Evolutionary conservation across 2,329 filamentous ascomycete species (phyloP), one percentile per base, ranked within the genome.

Genomic region (Cadophora sp.): DNA sequence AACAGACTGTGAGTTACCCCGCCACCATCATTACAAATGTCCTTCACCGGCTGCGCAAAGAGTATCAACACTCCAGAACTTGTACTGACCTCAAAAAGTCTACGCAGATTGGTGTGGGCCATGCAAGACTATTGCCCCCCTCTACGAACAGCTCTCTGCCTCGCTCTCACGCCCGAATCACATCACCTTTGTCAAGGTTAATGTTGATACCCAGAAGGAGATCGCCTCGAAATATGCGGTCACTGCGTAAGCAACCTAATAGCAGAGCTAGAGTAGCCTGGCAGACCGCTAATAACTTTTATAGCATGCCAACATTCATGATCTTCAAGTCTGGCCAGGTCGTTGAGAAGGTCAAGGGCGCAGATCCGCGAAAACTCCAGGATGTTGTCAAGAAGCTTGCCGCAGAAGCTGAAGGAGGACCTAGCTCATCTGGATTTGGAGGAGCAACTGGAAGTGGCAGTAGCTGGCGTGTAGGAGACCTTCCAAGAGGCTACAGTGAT

Each of bases 31-130:
- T 61, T 60, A 55, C 60, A 69, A 62, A 48, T 48, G 36, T 41
- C 18, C 27, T 60, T 22, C 45, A 47, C 33, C n/a, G 14, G 61
- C 55, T 63, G n/a, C 20, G n/a, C 24, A 39, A 41, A 47, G 39
- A 5, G 45, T 45, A 43, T 20, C n/a, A 41, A 45, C 2, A 20
- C 16, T 56, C 27, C 53, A 14, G 60, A 68, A 61, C 64, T 64
- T 62, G 30, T 65, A 50, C 66, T 70, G 65, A 72, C 58, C 39
- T 39, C 30, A 7, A 63, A 18, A 16, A 97, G 93, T 97, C 84
- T 95, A 92, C 76, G 93, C 94, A 75, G 90, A 93, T 76, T 96
- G 91, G 90, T 97, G 92, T 77, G 89, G 83, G 41, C 91, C 93
- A 76, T 97, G 94, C 86, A 91, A 93, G 74, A 84, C 87, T 71